phyloP scores from a whole-genome alignment of 192 early-diverging fungal species.

The Umbelopsis ramanniana region DNA sequence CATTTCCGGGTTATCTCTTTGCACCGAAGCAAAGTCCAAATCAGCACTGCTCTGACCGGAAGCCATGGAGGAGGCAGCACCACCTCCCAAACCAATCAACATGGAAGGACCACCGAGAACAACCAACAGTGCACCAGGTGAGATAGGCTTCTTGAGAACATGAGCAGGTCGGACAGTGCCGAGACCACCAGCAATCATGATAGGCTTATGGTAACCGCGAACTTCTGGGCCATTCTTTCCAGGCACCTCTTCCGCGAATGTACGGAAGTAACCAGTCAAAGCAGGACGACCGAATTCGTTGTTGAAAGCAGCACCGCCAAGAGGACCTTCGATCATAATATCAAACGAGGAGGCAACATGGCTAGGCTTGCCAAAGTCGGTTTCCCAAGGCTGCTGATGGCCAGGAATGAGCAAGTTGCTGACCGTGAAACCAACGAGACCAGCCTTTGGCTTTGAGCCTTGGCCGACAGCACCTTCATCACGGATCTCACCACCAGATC shows the following conservation, averaged over 20 bases:
- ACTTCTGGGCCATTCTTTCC: conserved; percentile 64
- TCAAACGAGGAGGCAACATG: conserved; percentile 92
- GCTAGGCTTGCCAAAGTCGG: conserved; percentile 78
- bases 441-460: conserved; percentile 95
- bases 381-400: conserved; percentile 93
- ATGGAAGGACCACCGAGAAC: conserved; percentile 97
- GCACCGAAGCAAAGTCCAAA: conserved; percentile 97
- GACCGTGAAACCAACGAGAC: conserved; percentile 94
- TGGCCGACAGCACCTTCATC: conserved; percentile 98
- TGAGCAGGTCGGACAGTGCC: conserved; percentile 92
- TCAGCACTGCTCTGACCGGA: conserved; percentile 84
- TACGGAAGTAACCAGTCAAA: conserved; percentile 97
- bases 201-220: conserved; percentile 99
- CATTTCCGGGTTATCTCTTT: conserved; percentile 99
- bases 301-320: conserved; percentile 98
- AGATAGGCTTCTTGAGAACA: conserved; percentile 85
- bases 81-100: conserved; percentile 99
- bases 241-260: conserved; percentile 72
- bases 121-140: conserved; percentile 78
- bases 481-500: conserved; percentile 99
- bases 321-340: conserved; percentile 98
- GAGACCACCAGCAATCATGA: conserved; percentile 98
- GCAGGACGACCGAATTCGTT: conserved; percentile 99
- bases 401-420: conserved; percentile 94
- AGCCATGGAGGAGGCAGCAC: conserved; percentile 96